Base-by-base conservation (phyloP, 345 rosid species). In the Rhodomyrtus tomentosa region DNA sequence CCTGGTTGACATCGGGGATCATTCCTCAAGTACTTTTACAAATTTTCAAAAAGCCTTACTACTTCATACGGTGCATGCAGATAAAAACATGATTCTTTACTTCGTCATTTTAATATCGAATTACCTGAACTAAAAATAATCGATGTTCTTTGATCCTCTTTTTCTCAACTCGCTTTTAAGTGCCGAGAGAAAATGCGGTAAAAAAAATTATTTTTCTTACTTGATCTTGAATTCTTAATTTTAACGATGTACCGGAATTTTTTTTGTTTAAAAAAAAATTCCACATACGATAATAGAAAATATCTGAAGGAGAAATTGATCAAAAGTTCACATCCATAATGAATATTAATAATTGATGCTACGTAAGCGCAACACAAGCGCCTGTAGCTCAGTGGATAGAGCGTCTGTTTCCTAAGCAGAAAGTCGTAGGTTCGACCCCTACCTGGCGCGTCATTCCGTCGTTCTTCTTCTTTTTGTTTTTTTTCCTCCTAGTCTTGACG, bases 21-120 rank as follows among this genome's bases (percentile, higher is more conserved):
- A 97, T 97, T 91, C 99, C 99, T 91, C 99, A 98, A 0, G 99
- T 97, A n/a, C n/a, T n/a, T n/a, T n/a, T n/a, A n/a, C n/a, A n/a
- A n/a, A n/a, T n/a, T n/a, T n/a, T n/a, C n/a, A n/a, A n/a, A n/a
- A n/a, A n/a, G n/a, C n/a, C 40, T 38, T 38, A 38, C 40, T 3
- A 38, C 40, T 38, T 38, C 40, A 38, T 38, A 38, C 40, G 40
- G 40, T 38, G 40, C 40, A 38, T 5, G 40, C 40, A 5, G 40
- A 38, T 5, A 38, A 38, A 38, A 38, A 38, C 3, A 45, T 45
- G 49, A 45, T 45, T 10, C 2, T 45, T 9, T 45, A 45, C 10
- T 45, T 11, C 1, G 52, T 50, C 52, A 50, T 50, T 50, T 14
- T 50, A 50, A 29, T 29, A 59, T 0, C 15, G 0, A 14, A 5